phyloP scores from a whole-genome alignment of 345 rosid species.

The Hibiscus syriacus region DNA sequence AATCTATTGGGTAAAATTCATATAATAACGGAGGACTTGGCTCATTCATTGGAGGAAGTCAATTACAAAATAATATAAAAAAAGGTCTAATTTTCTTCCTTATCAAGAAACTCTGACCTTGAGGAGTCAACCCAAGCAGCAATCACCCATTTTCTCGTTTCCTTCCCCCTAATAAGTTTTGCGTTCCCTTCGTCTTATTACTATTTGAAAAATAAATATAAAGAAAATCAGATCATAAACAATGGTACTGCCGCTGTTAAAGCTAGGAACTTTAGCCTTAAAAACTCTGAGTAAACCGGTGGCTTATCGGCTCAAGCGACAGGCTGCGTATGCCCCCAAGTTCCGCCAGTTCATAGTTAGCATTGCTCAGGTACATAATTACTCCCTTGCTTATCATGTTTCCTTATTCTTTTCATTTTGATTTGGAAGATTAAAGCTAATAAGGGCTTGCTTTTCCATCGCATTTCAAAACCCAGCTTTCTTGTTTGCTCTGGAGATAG shows the following conservation, averaged over 20 bases:
- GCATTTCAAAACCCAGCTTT: background rate
- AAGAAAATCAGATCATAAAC: background rate
- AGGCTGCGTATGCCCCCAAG: slow-evolving; percentile 10
- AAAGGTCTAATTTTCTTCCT: background rate
- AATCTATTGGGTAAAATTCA: too few species aligned
- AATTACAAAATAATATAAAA: too few species aligned
- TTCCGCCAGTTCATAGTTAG: slow-evolving; percentile 52
- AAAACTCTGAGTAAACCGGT: slow-evolving; percentile 15
- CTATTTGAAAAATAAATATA: background rate
- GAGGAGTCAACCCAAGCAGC: slow-evolving; percentile 3
- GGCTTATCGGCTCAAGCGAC: slow-evolving; percentile 10
- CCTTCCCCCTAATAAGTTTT: background rate
- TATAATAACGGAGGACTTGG: too few species aligned
- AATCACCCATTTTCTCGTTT: background rate
- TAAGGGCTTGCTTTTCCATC: background rate
- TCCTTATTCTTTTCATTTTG: background rate
- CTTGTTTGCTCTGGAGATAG: background rate
- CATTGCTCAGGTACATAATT: slow-evolving; percentile 12
- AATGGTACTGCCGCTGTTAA: slow-evolving; percentile 13
- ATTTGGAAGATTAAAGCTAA: background rate
- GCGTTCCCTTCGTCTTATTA: background rate
- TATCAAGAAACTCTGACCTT: background rate
- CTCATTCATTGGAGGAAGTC: too few species aligned
- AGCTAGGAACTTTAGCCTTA: slow-evolving; percentile 14
- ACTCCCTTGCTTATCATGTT: background rate